A percentile compares a stretch with the other conserved stretches of the same genome.
Evolutionary conservation across 495 filamentous ascomycete genomes (phyloP).

Genomic region (Talaromyces nanjingensis): DNA sequence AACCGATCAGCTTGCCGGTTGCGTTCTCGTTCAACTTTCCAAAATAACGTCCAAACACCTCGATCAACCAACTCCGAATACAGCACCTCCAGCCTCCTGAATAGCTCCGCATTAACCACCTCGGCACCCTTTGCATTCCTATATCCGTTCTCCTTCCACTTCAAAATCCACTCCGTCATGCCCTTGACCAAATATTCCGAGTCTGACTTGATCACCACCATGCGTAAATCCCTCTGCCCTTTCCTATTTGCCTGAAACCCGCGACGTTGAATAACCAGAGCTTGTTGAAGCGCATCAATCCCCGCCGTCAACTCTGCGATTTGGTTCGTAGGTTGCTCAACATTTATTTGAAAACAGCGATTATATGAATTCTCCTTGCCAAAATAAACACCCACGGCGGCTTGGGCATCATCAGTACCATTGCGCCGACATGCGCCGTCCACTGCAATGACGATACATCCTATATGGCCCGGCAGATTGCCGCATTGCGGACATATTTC

Average conservation of each 20-base stretch:
- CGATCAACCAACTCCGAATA: not conserved
- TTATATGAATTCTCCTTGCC: not conserved
- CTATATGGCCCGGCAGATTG: not conserved
- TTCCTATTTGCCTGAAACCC: no score
- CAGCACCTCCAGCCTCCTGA: not conserved
- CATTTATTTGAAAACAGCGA: not conserved
- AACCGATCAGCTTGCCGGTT: not conserved
- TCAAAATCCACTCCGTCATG: constrained; percentile 28
- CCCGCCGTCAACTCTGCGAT: no score
- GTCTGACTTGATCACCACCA: constrained; percentile 39
- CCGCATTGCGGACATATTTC: not conserved
- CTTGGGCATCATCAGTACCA: not conserved
- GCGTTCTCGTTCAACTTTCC: not conserved
- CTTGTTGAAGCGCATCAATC: not conserved
- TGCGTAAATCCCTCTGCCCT: constrained; percentile 1
- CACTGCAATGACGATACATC: not conserved
- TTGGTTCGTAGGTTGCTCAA: not conserved
- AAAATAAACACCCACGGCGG: not conserved
- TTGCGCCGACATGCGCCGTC: not conserved
- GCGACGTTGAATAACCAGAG: not conserved
- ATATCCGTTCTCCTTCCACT: constrained; percentile 35
- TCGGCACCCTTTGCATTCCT: constrained; percentile 9
- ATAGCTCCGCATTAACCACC: not conserved
- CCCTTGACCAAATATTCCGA: constrained; percentile 37
- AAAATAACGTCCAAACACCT: not conserved